These are phyloP conservation scores for Odonthalia washingtoniensis DNA, from an alignment of 31 red algal genomes.

Conservation along the genomic window DNA sequence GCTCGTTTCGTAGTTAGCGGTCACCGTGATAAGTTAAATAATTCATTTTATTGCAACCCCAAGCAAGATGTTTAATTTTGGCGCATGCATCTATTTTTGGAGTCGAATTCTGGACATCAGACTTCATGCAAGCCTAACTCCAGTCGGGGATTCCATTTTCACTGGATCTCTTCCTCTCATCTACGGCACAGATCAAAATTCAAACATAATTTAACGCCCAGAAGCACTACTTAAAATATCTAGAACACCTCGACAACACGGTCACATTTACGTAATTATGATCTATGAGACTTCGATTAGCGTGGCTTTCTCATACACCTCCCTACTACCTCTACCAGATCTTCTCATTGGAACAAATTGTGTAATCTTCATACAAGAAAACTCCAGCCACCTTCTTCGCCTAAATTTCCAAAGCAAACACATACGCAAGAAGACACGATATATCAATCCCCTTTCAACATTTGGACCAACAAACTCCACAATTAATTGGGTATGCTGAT, in stretches of 20 bases:
- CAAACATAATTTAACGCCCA: background rate
- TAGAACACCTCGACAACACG: slow-evolving; percentile 2
- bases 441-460: background rate
- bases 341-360: slow-evolving; percentile 31
- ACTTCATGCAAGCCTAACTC: slow-evolving; percentile 54
- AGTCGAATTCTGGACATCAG: slow-evolving; percentile 43
- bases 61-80: slow-evolving; percentile 25
- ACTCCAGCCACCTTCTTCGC: no score
- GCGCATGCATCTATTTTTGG: slow-evolving; percentile 10
- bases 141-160: slow-evolving; percentile 29
- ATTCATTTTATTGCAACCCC: slow-evolving; percentile 48
- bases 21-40: slow-evolving; percentile 24
- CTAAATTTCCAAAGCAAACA: background rate
- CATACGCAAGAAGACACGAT: background rate
- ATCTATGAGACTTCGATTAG: slow-evolving; percentile 49
- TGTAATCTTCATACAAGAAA: background rate
- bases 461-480: background rate
- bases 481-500: background rate
- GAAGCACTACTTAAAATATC: slow-evolving; percentile 27
- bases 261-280: background rate
- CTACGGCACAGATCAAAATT: background rate
- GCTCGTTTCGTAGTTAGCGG: slow-evolving; percentile 10
- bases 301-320: slow-evolving; percentile 33
- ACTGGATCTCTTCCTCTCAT: slow-evolving; percentile 41
- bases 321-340: slow-evolving; percentile 37